These are phyloP conservation scores for Abelmoschus esculentus DNA, from an alignment of 345 rosid species.

Conservation along the genomic window DNA sequence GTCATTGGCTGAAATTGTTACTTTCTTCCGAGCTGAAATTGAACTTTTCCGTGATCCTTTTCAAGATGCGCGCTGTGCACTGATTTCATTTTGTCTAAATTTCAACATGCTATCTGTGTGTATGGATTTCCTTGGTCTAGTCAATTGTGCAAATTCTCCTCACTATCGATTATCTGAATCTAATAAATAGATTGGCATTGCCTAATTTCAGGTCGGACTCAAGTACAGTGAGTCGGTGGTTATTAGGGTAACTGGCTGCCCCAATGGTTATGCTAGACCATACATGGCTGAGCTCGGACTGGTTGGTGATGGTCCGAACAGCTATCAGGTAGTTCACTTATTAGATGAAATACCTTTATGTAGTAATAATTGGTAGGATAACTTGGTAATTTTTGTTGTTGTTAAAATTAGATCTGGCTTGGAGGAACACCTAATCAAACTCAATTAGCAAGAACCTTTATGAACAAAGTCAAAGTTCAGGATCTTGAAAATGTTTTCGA, in stretches of 20 bases:
- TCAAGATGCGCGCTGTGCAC: background rate
- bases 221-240: slow-evolving; percentile 81
- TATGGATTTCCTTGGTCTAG: background rate
- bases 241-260: slow-evolving; percentile 92
- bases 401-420: slow-evolving; percentile 71
- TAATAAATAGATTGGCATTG: slow-evolving; percentile 5
- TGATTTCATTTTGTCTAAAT: background rate
- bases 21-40: background rate
- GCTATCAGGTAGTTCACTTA: slow-evolving; percentile 67
- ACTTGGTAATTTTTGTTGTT: background rate
- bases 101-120: background rate
- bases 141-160: background rate
- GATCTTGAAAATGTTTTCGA: slow-evolving; percentile 83
- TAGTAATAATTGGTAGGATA: background rate
- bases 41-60: background rate
- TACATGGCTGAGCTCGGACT: slow-evolving; percentile 98
- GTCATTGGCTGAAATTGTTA: background rate
- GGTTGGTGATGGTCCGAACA: slow-evolving; percentile 99
- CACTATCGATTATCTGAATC: background rate
- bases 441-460: slow-evolving; percentile 62
- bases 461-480: slow-evolving; percentile 87
- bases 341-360: background rate
- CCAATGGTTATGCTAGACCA: slow-evolving; percentile 98
- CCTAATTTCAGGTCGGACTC: slow-evolving; percentile 71
- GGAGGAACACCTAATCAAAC: slow-evolving; percentile 92